A percentile compares a stretch with the other conserved stretches of the same genome.
These are phyloP conservation scores for Vitis hybrid DNA, from an alignment of 177 flowering plant genomes.

Conservation along the genomic window DNA sequence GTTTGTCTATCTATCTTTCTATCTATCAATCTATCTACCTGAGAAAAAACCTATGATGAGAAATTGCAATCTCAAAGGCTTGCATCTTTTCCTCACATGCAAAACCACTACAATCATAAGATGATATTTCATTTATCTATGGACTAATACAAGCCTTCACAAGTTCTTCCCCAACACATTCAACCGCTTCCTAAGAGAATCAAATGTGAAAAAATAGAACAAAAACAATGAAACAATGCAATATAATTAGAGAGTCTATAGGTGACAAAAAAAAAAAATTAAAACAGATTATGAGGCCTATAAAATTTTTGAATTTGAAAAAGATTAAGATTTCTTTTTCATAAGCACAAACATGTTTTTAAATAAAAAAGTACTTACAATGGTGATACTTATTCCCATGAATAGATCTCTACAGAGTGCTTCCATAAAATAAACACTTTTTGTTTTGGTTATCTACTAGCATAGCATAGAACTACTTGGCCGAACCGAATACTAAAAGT, in stretches of 20 bases:
- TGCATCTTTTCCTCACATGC: slow-evolving; percentile 67
- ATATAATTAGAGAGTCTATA: too few species aligned
- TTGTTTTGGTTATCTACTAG: slow-evolving; percentile 88
- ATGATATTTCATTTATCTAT: slow-evolving; percentile 71
- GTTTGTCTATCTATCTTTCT: too few species aligned
- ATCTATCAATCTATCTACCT: too few species aligned
- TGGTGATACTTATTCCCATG: slow-evolving; percentile 56
- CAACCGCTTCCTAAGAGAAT: slow-evolving; percentile 56
- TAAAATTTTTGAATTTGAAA: too few species aligned
- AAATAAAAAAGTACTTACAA: slow-evolving; percentile 40
- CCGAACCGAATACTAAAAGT: slow-evolving; percentile 89
- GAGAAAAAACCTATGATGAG: slow-evolving; percentile 61
- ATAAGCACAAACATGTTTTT: not conserved
- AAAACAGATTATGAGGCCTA: too few species aligned
- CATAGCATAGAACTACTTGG: slow-evolving; percentile 82
- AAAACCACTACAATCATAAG: slow-evolving; percentile 83
- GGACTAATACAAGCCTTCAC: slow-evolving; percentile 68
- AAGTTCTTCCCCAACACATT: slow-evolving; percentile 78
- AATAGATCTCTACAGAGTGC: slow-evolving; percentile 74
- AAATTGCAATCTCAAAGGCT: slow-evolving; percentile 60
- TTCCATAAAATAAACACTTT: slow-evolving; percentile 80
- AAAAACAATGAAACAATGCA: not conserved
- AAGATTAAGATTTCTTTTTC: not conserved
- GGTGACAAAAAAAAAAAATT: not conserved
- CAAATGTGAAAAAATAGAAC: not conserved